Percentiles rank a stretch among this genome's conserved stretches.
phyloP scores from a whole-genome alignment of 768 basidiomycete species.

The Naganishia friedmannii region DNA sequence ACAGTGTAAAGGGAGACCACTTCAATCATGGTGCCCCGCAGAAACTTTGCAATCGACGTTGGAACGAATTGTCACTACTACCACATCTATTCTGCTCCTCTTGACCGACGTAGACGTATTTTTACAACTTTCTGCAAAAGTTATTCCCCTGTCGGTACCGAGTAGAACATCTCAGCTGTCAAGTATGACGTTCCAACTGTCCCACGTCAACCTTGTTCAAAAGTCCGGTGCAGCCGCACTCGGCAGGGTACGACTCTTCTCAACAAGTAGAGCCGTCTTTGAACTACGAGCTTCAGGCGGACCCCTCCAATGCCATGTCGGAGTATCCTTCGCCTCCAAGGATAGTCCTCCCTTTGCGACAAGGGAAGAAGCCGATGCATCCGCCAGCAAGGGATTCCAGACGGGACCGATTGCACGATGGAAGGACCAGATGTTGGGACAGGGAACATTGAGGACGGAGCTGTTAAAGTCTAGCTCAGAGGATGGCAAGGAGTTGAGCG shows the following conservation, averaged over 20 bases:
- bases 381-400: slow-evolving; percentile 37
- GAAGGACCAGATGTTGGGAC: slow-evolving; percentile 42
- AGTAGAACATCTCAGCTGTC: background rate
- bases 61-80: too few species aligned
- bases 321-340: slow-evolving; percentile 49
- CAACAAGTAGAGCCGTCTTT: background rate
- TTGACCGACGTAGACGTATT: too few species aligned
- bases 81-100: too few species aligned
- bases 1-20: too few species aligned
- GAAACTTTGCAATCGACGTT: slow-evolving; percentile 6
- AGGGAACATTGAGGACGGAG: slow-evolving; percentile 45
- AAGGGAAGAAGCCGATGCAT: slow-evolving; percentile 26
- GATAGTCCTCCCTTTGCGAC: slow-evolving; percentile 47
- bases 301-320: slow-evolving; percentile 41
- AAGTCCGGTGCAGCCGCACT: background rate
- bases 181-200: background rate
- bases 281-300: background rate
- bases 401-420: slow-evolving; percentile 39
- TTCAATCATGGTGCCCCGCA: background rate
- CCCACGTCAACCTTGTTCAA: background rate
- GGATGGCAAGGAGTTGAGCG: slow-evolving; percentile 32
- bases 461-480: slow-evolving; percentile 29
- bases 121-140: too few species aligned
- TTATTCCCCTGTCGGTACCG: too few species aligned
- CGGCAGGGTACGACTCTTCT: slow-evolving; percentile 3